phyloP scores from a whole-genome alignment of 441 rosid species.

The Adansonia grandidieri region DNA sequence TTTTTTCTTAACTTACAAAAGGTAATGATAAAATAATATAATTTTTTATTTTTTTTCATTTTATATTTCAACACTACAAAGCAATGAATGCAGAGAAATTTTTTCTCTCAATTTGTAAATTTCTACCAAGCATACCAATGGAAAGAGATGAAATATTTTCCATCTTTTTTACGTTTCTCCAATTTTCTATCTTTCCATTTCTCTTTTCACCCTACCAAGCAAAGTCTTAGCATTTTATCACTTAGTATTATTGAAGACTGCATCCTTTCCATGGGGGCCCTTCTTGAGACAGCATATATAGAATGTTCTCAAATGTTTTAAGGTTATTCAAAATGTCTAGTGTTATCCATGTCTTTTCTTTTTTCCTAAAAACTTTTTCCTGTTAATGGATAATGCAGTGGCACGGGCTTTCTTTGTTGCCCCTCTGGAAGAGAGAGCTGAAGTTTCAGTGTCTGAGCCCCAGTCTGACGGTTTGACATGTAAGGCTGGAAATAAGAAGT shows the following conservation, averaged over 20 bases:
- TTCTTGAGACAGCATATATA: neutral
- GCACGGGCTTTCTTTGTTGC: conserved; percentile 30
- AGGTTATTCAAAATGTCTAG: neutral
- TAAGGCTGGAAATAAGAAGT: conserved; percentile 73
- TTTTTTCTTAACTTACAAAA: neutral
- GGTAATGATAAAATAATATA: neutral
- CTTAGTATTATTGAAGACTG: neutral
- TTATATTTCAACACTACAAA: neutral
- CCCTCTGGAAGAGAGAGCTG: conserved; percentile 45
- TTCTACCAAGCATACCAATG: neutral
- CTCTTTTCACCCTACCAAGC: neutral
- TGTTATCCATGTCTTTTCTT: conserved; percentile 12
- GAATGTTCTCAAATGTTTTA: neutral
- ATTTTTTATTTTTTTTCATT: neutral
- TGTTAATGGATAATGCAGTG: conserved; percentile 39
- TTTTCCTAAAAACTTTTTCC: conserved; percentile 18
- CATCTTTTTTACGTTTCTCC: neutral
- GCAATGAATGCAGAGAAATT: neutral
- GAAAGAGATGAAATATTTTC: neutral
- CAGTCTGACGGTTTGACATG: conserved; percentile 51
- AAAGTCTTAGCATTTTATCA: neutral
- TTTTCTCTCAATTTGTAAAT: neutral
- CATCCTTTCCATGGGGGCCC: neutral
- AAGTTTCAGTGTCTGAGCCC: conserved; percentile 37
- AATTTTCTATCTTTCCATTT: neutral